phyloP scores from a whole-genome alignment of 1,284 basidiomycete species.

The Macrocystidia cucumis region DNA sequence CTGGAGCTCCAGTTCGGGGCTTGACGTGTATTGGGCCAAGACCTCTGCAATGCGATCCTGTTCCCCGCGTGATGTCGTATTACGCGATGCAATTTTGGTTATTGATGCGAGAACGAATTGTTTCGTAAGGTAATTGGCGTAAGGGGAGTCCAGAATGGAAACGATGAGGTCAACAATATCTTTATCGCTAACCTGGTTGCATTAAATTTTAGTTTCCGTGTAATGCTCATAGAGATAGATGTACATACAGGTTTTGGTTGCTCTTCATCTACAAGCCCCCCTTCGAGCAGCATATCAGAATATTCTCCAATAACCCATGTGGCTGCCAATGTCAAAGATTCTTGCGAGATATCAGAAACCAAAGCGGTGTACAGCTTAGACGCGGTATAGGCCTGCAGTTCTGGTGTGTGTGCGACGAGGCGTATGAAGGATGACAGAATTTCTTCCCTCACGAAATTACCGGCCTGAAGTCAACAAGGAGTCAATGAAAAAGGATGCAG shows the following conservation, averaged over 20 bases:
- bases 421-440: slow-evolving; percentile 94
- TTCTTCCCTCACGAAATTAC: slow-evolving; percentile 97
- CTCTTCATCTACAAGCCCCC: slow-evolving; percentile 87
- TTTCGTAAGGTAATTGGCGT: slow-evolving; percentile 85
- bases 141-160: slow-evolving; percentile 89
- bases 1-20: slow-evolving; percentile 91
- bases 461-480: slow-evolving; percentile 72
- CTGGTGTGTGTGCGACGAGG: slow-evolving; percentile 94
- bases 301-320: slow-evolving; percentile 99
- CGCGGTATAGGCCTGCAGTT: slow-evolving; percentile 93
- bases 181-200: slow-evolving; percentile 73
- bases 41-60: slow-evolving; percentile 74
- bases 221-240: neutral
- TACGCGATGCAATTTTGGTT: slow-evolving; percentile 85
- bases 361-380: slow-evolving; percentile 90
- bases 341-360: slow-evolving; percentile 91
- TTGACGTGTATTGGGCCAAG: slow-evolving; percentile 75
- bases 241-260: slow-evolving; percentile 59
- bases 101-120: slow-evolving; percentile 91
- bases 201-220: slow-evolving; percentile 19
- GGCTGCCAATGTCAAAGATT: slow-evolving; percentile 87
- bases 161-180: slow-evolving; percentile 86
- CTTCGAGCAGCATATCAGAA: slow-evolving; percentile 84
- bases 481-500: slow-evolving; percentile 3
- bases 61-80: slow-evolving; percentile 54